Evolutionary conservation across 768 basidiomycete species (phyloP), one percentile per base, ranked within the genome.

Genomic region (Lactifluus rugatus): DNA sequence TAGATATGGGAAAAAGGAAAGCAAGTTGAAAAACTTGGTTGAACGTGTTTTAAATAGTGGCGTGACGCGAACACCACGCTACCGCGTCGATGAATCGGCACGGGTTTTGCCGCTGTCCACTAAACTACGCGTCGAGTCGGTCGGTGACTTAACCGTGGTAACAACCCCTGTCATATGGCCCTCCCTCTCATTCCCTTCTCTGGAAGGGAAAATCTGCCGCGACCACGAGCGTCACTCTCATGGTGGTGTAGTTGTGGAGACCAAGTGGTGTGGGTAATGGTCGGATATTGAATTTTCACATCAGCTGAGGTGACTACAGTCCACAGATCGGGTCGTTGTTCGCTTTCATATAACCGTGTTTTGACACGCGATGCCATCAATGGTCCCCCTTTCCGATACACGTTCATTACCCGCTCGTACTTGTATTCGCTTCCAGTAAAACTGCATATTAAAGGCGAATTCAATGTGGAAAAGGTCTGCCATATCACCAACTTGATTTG

Each of bases 1-100:
- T 63, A 70, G 64, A 63, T 67, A 62, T 62, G 58, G 67, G 64
- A 63, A 61, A 60, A 62, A 62, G 56, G 60, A 61, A 65, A 62
- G 54, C 53, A 63, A 39, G 61, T 44, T 42, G 58, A 52, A 52
- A 17, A 25, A 47, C 52, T 25, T 14, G 44, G 8, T 41, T 49
- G 47, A 41, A 32, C 36, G 34, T 34, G 51, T 50, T 44, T 44
- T 44, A 44, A 23, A 44, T 44, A 42, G 4, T 19, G 42, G 21
- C 42, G 42, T 44, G 42, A 23, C 10, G 34, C 28, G 28, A 31
- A 3, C 28, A 5, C 5, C 28, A 9, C 28, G 6, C 28, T 31
- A 31, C 9, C 9, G 28, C 28, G 11, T 34, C 8, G 8, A 3
- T 34, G 2, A 10, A 34, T 11, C 42, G 19, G 21, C 3, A 23